Percentiles rank a stretch among this genome's conserved stretches.
These are phyloP conservation scores for Fomitopsis pinicola DNA, from an alignment of 1,284 basidiomycete species.

Conservation along the genomic window DNA sequence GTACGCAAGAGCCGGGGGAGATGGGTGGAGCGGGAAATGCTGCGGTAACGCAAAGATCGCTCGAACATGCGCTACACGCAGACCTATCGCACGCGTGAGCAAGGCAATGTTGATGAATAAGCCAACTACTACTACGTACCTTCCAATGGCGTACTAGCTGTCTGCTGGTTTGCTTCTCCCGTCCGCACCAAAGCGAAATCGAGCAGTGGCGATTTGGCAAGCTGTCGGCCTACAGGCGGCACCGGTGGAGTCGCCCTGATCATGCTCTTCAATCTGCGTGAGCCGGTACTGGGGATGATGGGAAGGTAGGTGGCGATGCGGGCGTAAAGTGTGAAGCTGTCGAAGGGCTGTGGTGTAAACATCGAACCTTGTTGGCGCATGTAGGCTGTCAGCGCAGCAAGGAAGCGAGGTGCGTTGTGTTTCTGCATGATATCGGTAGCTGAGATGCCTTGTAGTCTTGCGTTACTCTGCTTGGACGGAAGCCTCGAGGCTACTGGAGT, in stretches of 20 bases:
- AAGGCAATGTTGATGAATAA: not conserved
- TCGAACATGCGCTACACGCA: slow-evolving; percentile 2
- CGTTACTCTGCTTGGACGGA: too few species aligned
- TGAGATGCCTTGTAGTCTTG: not conserved
- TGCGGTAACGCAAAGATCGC: not conserved
- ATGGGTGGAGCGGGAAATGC: not conserved
- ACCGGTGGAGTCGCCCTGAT: not conserved
- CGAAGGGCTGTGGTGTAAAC: not conserved
- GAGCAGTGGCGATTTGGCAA: not conserved
- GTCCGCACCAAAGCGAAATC: not conserved
- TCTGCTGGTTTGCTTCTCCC: not conserved
- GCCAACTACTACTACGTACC: not conserved
- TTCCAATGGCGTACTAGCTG: not conserved
- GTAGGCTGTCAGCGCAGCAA: not conserved
- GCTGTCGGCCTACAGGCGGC: not conserved
- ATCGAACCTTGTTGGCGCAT: not conserved
- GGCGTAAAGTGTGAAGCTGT: not conserved
- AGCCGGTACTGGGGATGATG: not conserved
- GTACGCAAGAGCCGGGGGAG: too few species aligned
- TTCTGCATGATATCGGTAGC: not conserved
- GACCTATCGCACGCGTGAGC: not conserved
- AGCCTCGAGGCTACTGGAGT: too few species aligned
- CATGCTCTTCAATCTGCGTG: not conserved
- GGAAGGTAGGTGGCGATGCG: not conserved
- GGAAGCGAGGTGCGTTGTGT: not conserved